Evolutionary conservation across 208 protist genomes (phyloP).

Genomic region (Eutreptiella sp.): DNA sequence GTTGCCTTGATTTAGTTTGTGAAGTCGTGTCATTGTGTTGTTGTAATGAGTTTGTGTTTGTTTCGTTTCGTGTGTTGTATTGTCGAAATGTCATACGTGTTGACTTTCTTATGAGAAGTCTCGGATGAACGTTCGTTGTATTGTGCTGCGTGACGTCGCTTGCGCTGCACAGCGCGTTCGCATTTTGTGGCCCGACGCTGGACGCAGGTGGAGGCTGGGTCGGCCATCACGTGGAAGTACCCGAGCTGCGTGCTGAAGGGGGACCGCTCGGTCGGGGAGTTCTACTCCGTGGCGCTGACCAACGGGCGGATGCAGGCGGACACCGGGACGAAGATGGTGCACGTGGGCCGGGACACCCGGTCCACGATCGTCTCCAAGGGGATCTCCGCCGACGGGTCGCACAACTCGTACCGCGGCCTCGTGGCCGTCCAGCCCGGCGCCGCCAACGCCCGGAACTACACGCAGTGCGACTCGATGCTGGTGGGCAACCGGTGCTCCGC

Average conservation of each 20-base stretch:
- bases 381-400: not conserved
- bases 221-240: slow-evolving; percentile 24
- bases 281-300: slow-evolving; percentile 10
- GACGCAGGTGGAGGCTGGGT: slow-evolving; percentile 18
- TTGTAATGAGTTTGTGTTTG: too few species aligned
- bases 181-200: too few species aligned
- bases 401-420: not conserved
- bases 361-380: slow-evolving; percentile 16
- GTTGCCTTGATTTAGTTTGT: too few species aligned
- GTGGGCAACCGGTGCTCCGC: slow-evolving; percentile 2
- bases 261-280: slow-evolving; percentile 1
- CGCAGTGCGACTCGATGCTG: slow-evolving; percentile 23
- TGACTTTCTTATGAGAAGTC: too few species aligned
- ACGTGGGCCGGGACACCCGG: not conserved
- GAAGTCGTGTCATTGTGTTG: too few species aligned
- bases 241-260: slow-evolving; percentile 6
- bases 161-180: too few species aligned
- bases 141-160: too few species aligned
- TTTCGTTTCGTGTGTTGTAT: too few species aligned
- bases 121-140: too few species aligned
- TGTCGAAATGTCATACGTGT: too few species aligned
- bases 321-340: slow-evolving; percentile 21
- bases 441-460: slow-evolving; percentile 1
- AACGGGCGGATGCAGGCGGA: slow-evolving; percentile 23
- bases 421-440: not conserved